Evolutionary conservation across 2,329 filamentous ascomycete genomes (phyloP), one percentile per base, ranked within the genome.

Genomic region (Penicillium sp.): DNA sequence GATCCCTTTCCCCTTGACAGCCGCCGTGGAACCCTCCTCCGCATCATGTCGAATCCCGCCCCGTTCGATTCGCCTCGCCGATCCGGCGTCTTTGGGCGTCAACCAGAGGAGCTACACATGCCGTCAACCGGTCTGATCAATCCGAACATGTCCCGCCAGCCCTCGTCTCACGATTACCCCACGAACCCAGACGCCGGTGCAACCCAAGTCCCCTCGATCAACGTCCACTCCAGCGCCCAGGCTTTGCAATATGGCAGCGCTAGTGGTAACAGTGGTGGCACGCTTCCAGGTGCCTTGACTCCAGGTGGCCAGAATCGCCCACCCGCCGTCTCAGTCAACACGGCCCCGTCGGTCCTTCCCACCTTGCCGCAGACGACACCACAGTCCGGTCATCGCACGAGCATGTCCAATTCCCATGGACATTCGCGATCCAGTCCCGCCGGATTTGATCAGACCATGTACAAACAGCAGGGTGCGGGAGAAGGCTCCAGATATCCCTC

Each of bases 371-470:
- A 77, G 57, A 63, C 76, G 43, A 73, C 74, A 48, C 71, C 74
- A 51, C 74, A 73, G 52, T 74, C 73, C 48, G 80, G 84, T 24
- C 83, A 87, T 39, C 82, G 87, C 20, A 81, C 85, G 49, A 81
- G 81, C 39, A 76, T 88, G 64, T 83, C 76, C 70, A 76, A 81
- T 69, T 81, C 87, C 14, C 89, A 92, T 69, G 82, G 79, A 67
- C 92, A 95, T 73, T 92, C 92, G 43, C 83, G 89, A 63, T 94
- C 90, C 51, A 96, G 90, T 71, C 90, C 91, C 45, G 84, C 86
- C 40, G 81, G 79, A 36, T 68, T 81, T 63, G 77, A 85, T 53
- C 74, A 75, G 51, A 80, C 82, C 57, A 82, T 82, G 67, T 85
- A 86, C 70, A 81, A 83, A 58, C 80, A 82, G 45, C 84, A 83